Evolutionary conservation across 495 filamentous ascomycete species (phyloP).

Genomic region (Aspergillus kassunensis): DNA sequence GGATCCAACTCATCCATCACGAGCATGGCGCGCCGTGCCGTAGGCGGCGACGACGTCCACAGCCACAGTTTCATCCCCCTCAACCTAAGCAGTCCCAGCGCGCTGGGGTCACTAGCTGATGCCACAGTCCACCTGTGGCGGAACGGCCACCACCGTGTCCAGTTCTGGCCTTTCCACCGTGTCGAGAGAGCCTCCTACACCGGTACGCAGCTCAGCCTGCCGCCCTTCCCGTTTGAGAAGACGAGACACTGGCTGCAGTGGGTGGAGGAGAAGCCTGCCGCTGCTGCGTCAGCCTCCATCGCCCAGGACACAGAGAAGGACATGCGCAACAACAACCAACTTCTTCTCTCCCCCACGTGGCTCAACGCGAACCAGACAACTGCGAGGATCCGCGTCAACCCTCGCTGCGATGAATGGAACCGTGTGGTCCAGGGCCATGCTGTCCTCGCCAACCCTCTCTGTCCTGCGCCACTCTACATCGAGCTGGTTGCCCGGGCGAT

Average conservation of each 20-base stretch:
- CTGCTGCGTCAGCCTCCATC: not conserved
- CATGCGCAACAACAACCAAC: not conserved
- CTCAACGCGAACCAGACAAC: too few relatives aligned
- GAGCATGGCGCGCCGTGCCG: conserved; percentile 35
- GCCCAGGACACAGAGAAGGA: not conserved
- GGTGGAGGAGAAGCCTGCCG: conserved; percentile 12
- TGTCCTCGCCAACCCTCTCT: conserved; percentile 29
- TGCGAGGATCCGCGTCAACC: not conserved
- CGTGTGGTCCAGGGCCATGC: conserved; percentile 28
- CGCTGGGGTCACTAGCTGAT: conserved; percentile 30
- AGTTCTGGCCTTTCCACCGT: conserved; percentile 33
- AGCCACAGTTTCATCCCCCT: conserved; percentile 35
- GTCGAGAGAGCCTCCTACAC: conserved; percentile 26
- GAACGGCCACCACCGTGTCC: conserved; percentile 36
- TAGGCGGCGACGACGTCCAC: not conserved
- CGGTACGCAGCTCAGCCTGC: conserved; percentile 21
- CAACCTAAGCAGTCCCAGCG: conserved; percentile 25
- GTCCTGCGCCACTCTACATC: conserved; percentile 42
- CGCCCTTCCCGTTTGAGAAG: conserved; percentile 37
- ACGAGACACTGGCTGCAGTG: conserved; percentile 25
- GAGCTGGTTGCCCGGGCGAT: conserved; percentile 31
- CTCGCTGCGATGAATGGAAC: not conserved
- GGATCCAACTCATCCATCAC: conserved; percentile 47
- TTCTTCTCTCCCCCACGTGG: not conserved
- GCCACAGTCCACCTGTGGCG: conserved; percentile 46